Conservation (phyloP, 1,139 yeast genomes). For the Saccharomyces hybrid region DNA sequence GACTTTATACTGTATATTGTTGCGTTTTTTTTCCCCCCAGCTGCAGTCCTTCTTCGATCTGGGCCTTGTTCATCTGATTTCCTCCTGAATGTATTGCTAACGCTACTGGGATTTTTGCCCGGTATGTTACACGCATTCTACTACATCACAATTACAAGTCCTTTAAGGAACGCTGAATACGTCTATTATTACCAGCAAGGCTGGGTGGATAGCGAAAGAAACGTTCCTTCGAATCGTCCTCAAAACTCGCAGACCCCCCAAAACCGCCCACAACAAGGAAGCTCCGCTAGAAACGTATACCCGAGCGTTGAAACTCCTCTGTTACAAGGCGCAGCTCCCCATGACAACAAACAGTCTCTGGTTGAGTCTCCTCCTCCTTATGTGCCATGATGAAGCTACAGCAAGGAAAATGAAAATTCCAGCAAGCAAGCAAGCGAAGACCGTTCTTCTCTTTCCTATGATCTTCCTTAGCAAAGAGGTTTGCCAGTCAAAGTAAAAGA, state of each 20-base stretch:
- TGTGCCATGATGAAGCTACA: background rate
- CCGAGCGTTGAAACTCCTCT: background rate
- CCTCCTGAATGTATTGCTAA: constrained; percentile 66
- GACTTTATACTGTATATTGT: constrained; percentile 27
- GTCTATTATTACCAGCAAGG: constrained; percentile 28
- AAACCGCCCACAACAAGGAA: background rate
- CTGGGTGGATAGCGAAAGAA: constrained; percentile 28
- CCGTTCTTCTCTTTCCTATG: too few relatives aligned
- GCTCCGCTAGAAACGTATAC: background rate
- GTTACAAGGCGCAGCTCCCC: background rate
- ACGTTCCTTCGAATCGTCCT: background rate
- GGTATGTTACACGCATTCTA: constrained; percentile 69
- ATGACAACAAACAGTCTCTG: background rate
- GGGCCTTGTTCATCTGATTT: constrained; percentile 33
- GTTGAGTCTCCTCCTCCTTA: background rate
- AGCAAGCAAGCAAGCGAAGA: background rate
- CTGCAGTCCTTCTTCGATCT: constrained; percentile 29
- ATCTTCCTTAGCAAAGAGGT: background rate
- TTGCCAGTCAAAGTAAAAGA: background rate
- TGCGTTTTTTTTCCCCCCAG: constrained; percentile 31
- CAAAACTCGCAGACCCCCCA: background rate
- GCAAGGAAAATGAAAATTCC: background rate
- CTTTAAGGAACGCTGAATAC: constrained; percentile 20
- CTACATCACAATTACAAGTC: constrained; percentile 32
- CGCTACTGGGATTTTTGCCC: constrained; percentile 73